Percentiles rank a stretch among this genome's conserved stretches.
Evolutionary conservation across 192 early-diverging fungal genomes (phyloP).

Genomic region (Podochytrium sp.): DNA sequence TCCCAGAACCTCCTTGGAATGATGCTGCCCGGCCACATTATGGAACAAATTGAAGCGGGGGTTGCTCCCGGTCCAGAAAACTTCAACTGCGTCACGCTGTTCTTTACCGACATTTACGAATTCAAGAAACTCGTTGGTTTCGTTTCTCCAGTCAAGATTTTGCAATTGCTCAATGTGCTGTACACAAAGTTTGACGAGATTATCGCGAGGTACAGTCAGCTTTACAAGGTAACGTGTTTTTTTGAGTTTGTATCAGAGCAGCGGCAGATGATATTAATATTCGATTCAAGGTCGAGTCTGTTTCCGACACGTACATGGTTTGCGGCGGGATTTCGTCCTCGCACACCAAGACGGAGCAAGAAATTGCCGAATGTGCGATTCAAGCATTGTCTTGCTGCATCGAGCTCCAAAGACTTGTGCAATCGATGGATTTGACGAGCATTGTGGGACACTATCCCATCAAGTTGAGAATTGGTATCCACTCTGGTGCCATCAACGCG

Average conservation of each 20-base stretch:
- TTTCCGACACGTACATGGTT: slow-evolving; percentile 39
- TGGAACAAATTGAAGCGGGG: slow-evolving; percentile 32
- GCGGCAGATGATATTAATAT: background rate
- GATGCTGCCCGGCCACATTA: slow-evolving; percentile 36
- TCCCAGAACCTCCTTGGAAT: slow-evolving; percentile 33
- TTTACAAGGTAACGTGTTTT: slow-evolving; percentile 25
- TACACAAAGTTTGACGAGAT: slow-evolving; percentile 34
- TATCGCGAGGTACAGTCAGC: slow-evolving; percentile 16
- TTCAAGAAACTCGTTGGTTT: slow-evolving; percentile 24
- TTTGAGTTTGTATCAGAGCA: background rate
- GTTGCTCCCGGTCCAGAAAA: slow-evolving; percentile 21
- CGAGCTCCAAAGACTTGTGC: slow-evolving; percentile 16
- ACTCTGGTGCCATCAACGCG: slow-evolving; percentile 40
- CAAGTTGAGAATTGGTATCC: slow-evolving; percentile 40
- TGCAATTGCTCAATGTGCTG: slow-evolving; percentile 27
- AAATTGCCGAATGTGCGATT: slow-evolving; percentile 16
- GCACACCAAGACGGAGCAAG: slow-evolving; percentile 13
- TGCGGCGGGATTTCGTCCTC: slow-evolving; percentile 17
- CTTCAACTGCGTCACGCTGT: slow-evolving; percentile 25
- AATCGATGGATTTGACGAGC: slow-evolving; percentile 4
- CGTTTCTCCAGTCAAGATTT: slow-evolving; percentile 20
- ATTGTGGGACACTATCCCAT: slow-evolving; percentile 30
- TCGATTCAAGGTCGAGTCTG: slow-evolving; percentile 30
- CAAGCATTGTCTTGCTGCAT: slow-evolving; percentile 20
- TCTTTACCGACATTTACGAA: slow-evolving; percentile 33